Evolutionary conservation across 148 eudicot genomes (phyloP).

Genomic region (Silene latifolia): DNA sequence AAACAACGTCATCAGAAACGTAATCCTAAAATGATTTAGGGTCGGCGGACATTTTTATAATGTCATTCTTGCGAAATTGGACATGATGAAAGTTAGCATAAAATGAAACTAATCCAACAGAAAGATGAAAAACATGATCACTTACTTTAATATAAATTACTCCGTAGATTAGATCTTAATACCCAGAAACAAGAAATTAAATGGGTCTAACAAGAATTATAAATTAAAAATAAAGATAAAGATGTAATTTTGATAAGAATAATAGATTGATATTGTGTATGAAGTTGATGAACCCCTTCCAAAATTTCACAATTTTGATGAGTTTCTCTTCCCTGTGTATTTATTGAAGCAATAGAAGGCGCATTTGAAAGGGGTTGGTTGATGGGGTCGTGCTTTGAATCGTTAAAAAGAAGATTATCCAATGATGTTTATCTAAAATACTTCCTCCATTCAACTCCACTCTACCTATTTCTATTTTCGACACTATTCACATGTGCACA

Average conservation of each 20-base stretch:
- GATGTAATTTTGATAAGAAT: neutral
- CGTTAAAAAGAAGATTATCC: neutral
- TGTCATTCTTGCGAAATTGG: neutral
- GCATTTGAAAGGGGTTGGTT: slow-evolving; percentile 4
- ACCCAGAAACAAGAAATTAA: neutral
- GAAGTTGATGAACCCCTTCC: slow-evolving; percentile 6
- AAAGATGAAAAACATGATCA: neutral
- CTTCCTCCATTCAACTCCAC: no score
- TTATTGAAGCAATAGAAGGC: neutral
- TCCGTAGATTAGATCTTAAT: no score
- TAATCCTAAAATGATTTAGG: no score
- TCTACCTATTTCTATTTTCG: no score
- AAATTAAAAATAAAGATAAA: neutral
- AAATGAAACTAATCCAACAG: neutral
- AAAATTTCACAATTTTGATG: neutral
- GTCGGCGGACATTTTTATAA: neutral
- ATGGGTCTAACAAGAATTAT: neutral
- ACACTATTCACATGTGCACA: no score
- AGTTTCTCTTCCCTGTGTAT: neutral
- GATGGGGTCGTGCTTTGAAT: slow-evolving; percentile 13
- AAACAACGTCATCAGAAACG: no score
- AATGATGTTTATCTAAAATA: neutral
- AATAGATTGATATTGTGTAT: neutral
- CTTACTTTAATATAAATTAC: neutral
- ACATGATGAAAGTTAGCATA: neutral